Evolutionary conservation across 2,329 filamentous ascomycete species (phyloP).

Genomic region (Aspergillus sp.): DNA sequence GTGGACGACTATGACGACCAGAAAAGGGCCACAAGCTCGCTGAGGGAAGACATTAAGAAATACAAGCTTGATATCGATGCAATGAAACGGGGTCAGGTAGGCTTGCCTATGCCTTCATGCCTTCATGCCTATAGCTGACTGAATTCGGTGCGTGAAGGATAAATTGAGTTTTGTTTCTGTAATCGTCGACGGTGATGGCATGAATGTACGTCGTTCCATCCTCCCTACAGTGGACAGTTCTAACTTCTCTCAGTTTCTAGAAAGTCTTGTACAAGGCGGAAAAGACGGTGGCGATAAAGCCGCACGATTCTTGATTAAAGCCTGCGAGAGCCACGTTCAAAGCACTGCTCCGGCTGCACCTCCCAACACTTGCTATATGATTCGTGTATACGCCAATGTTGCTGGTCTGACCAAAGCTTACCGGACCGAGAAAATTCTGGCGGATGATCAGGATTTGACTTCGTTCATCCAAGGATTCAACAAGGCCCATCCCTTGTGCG

Average conservation of each 20-base stretch:
- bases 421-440: constrained; percentile 27
- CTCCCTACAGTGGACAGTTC: neutral
- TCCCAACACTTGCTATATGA: constrained; percentile 27
- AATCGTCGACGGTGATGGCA: constrained; percentile 42
- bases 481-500: constrained; percentile 36
- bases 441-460: constrained; percentile 23
- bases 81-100: constrained; percentile 13
- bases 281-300: constrained; percentile 32
- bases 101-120: neutral
- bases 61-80: constrained; percentile 3
- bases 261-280: constrained; percentile 30
- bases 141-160: neutral
- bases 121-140: neutral
- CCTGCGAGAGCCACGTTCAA: constrained; percentile 25
- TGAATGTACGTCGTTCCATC: constrained; percentile 31
- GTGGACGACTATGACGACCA: constrained; percentile 9
- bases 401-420: constrained; percentile 38
- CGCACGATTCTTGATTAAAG: constrained; percentile 25
- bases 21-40: neutral
- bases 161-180: constrained; percentile 32
- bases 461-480: constrained; percentile 46
- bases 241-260: constrained; percentile 29
- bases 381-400: constrained; percentile 43
- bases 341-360: constrained; percentile 16
- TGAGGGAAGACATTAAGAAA: constrained; percentile 4